phyloP scores from a whole-genome alignment of 768 basidiomycete genomes.

The Gelatoporia subvermispora region DNA sequence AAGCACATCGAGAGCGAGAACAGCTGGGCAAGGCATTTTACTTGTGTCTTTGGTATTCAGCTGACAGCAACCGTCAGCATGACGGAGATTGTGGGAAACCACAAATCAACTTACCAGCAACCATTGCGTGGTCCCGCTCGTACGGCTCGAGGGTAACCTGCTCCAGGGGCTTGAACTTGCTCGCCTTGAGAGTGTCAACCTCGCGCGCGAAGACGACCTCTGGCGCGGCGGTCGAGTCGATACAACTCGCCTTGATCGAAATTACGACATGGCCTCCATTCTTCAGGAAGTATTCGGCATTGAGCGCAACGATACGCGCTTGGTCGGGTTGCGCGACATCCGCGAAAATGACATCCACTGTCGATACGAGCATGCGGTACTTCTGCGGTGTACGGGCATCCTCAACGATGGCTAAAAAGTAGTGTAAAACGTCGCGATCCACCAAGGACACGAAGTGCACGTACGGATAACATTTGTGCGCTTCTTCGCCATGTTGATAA shows the following conservation, averaged over 20 bases:
- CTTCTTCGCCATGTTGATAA: conserved; percentile 99
- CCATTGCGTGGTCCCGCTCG: conserved; percentile 89
- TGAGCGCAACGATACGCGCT: conserved; percentile 90
- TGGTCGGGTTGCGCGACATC: conserved; percentile 99
- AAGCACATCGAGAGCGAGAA: neutral
- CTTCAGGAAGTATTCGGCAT: conserved; percentile 95
- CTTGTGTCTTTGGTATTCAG: conserved; percentile 44
- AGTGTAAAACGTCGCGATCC: neutral
- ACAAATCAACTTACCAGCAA: conserved; percentile 51
- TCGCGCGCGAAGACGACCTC: conserved; percentile 87
- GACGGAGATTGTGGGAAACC: neutral
- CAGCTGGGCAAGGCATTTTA: conserved; percentile 11
- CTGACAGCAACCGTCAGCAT: conserved; percentile 19
- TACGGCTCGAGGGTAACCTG: conserved; percentile 95
- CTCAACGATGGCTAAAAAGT: conserved; percentile 79
- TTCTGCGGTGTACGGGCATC: conserved; percentile 95
- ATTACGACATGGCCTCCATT: conserved; percentile 89
- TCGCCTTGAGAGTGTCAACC: conserved; percentile 72
- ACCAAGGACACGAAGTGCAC: conserved; percentile 23
- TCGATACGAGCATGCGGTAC: conserved; percentile 94
- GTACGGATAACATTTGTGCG: conserved; percentile 97
- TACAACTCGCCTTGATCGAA: conserved; percentile 98
- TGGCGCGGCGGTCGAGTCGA: conserved; percentile 92
- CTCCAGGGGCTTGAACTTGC: conserved; percentile 88
- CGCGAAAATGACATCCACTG: conserved; percentile 97